Conservation (phyloP, 352 stramenopile genomes). For the Globisporangium nagaii region DNA sequence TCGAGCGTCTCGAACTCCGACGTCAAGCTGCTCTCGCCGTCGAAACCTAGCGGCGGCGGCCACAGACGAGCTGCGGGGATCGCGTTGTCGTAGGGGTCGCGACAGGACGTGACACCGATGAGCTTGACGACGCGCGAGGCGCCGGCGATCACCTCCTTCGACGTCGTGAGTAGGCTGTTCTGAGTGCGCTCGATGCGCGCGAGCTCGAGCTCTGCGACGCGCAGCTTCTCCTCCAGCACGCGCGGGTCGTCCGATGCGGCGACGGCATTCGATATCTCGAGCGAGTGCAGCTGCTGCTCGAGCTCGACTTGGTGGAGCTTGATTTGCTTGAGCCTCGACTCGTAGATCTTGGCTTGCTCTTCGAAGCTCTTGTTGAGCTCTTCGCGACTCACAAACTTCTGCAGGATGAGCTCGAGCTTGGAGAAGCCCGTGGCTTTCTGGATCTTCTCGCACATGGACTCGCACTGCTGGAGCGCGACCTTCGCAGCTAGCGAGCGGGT, state of each 20-base stretch:
- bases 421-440: constrained; percentile 74
- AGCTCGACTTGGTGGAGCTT: constrained; percentile 65
- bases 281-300: constrained; percentile 56
- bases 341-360: constrained; percentile 78
- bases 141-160: constrained; percentile 71
- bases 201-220: constrained; percentile 65
- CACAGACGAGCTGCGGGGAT: constrained; percentile 55
- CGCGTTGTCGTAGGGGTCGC: constrained; percentile 47
- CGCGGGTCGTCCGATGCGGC: constrained; percentile 52
- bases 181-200: constrained; percentile 61
- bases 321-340: constrained; percentile 75
- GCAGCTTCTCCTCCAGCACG: constrained; percentile 64
- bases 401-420: constrained; percentile 70
- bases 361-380: constrained; percentile 79
- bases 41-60: constrained; percentile 45
- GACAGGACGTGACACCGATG: constrained; percentile 64
- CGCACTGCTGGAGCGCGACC: constrained; percentile 71
- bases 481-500: constrained; percentile 63
- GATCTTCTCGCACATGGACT: constrained; percentile 81
- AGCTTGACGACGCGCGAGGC: constrained; percentile 68
- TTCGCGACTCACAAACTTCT: constrained; percentile 75
- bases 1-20: constrained; percentile 73
- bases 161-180: constrained; percentile 54
- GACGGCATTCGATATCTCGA: constrained; percentile 59
- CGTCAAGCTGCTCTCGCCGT: constrained; percentile 38